phyloP scores from a whole-genome alignment of 768 basidiomycete species.

The Leccinum truebloodii region DNA sequence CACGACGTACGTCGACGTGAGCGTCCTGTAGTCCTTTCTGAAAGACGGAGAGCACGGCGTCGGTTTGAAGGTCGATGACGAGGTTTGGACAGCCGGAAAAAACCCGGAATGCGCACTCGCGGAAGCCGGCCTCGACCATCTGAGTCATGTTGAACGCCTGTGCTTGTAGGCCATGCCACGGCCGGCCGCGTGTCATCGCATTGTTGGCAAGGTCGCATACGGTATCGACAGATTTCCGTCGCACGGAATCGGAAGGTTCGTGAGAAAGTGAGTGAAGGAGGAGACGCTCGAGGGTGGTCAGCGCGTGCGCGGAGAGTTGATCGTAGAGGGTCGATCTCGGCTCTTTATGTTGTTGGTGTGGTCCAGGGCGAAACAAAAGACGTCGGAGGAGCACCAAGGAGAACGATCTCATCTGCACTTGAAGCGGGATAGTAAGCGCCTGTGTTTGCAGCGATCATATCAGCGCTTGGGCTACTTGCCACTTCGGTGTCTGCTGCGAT shows the following conservation, averaged over 20 bases:
- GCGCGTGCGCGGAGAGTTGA: conserved; percentile 64
- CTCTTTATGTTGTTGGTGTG: conserved; percentile 33
- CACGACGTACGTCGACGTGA: conserved; percentile 56
- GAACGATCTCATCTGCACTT: conserved; percentile 76
- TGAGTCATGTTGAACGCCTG: conserved; percentile 67
- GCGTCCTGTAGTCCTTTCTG: conserved; percentile 68
- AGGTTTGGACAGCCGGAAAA: conserved; percentile 76
- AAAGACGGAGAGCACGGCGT: conserved; percentile 66
- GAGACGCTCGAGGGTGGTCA: conserved; percentile 69
- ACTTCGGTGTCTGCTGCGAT: conserved; percentile 77
- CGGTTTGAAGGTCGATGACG: conserved; percentile 73
- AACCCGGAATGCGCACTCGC: conserved; percentile 68
- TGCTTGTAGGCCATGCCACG: conserved; percentile 80
- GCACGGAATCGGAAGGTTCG: conserved; percentile 58
- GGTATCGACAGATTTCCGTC: conserved; percentile 73
- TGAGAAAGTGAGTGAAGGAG: conserved; percentile 68
- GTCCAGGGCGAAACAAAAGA: conserved; percentile 68
- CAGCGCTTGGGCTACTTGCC: conserved; percentile 44
- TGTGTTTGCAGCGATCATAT: conserved; percentile 1
- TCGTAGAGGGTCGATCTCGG: conserved; percentile 71
- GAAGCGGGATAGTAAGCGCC: conserved; percentile 12
- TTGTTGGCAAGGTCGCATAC: conserved; percentile 75
- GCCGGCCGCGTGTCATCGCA: conserved; percentile 70
- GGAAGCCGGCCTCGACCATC: conserved; percentile 33
- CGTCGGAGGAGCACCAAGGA: conserved; percentile 79